Conservation (phyloP, 163 green algal genomes). For the Scenedesmus sp. region DNA sequence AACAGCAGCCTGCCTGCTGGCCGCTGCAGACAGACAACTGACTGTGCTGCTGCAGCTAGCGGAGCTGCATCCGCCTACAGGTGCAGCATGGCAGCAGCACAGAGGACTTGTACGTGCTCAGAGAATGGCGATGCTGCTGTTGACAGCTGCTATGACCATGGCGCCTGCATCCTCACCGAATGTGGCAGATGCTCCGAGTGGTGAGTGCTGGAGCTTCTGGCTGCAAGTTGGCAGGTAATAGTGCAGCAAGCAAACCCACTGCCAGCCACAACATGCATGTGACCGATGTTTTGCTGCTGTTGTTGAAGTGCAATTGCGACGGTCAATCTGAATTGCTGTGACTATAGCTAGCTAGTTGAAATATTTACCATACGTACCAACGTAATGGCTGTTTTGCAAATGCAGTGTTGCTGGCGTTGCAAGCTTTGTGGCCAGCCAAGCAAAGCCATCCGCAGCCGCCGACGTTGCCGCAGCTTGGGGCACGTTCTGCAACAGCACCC, state of each 20-base stretch:
- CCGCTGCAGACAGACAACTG: not conserved
- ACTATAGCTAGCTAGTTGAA: too few relatives aligned
- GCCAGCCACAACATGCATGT: not conserved
- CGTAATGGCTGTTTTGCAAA: too few relatives aligned
- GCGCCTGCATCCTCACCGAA: not conserved
- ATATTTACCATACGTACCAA: too few relatives aligned
- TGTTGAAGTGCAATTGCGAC: not conserved
- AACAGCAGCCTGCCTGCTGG: not conserved
- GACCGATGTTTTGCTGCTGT: not conserved
- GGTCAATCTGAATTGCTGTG: too few relatives aligned
- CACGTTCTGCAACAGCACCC: constrained; percentile 5
- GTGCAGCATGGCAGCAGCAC: constrained; percentile 23
- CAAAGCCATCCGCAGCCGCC: not conserved
- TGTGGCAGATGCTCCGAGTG: constrained; percentile 20
- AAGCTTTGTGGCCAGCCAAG: not conserved
- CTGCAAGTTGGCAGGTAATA: not conserved
- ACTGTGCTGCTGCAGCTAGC: not conserved
- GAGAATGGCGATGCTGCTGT: not conserved
- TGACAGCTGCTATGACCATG: constrained; percentile 13
- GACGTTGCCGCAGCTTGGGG: not conserved
- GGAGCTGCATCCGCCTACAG: not conserved
- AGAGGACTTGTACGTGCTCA: constrained; percentile 5
- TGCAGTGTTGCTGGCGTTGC: not conserved
- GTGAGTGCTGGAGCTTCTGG: not conserved
- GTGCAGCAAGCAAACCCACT: too few relatives aligned